phyloP scores from a whole-genome alignment of 495 filamentous ascomycete genomes.

The Lasiosphaeris hirsuta region DNA sequence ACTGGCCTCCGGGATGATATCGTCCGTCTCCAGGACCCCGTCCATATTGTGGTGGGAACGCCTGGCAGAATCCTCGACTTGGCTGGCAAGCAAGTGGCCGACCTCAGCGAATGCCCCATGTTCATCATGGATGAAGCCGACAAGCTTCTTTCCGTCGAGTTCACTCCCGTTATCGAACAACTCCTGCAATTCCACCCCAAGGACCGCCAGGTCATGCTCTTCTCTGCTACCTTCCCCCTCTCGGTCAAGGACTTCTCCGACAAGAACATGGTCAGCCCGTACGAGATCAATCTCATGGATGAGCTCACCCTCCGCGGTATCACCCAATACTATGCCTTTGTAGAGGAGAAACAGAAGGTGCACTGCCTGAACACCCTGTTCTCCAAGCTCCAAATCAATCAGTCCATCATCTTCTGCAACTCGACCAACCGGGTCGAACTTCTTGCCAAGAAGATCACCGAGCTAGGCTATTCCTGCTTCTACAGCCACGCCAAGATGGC shows the following conservation, averaged over 20 bases:
- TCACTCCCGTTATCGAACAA: conserved; percentile 95
- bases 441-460: conserved; percentile 98
- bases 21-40: conserved; percentile 85
- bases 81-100: conserved; percentile 90
- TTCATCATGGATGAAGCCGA: conserved; percentile 99
- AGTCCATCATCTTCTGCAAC: conserved; percentile 99
- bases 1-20: conserved; percentile 95
- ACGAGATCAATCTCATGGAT: conserved; percentile 99
- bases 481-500: conserved; percentile 99
- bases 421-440: conserved; percentile 97
- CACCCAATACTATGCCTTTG: conserved; percentile 98
- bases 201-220: conserved; percentile 97
- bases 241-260: conserved; percentile 98
- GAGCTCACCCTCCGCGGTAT: conserved; percentile 97
- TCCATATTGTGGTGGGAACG: conserved; percentile 97
- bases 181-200: conserved; percentile 89
- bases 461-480: conserved; percentile 98
- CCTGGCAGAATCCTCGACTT: conserved; percentile 93
- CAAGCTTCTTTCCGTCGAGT: conserved; percentile 93
- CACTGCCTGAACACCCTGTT: conserved; percentile 99
- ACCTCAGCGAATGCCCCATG: conserved; percentile 92
- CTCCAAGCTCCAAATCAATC: conserved; percentile 98
- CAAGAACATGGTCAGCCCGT: conserved; percentile 92
- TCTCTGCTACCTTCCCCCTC: conserved; percentile 94
- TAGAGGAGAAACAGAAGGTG: conserved; percentile 99